Evolutionary conservation across 1,139 yeast genomes (phyloP), one percentile per base, ranked within the genome.

Genomic region (Sugiyamaella pinicola): DNA sequence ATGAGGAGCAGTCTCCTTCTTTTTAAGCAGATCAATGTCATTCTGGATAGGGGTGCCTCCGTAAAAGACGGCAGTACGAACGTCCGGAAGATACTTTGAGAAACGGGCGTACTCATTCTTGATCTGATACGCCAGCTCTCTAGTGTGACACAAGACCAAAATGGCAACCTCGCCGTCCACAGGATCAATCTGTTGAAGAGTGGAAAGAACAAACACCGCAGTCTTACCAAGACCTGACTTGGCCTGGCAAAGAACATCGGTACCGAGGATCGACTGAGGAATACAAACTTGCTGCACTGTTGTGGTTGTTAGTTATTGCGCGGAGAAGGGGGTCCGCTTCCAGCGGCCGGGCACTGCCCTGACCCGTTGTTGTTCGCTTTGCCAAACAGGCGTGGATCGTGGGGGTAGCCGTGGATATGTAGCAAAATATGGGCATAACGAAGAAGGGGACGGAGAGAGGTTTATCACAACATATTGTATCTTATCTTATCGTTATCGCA

Each of bases 161-260:
- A 96, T 93, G 53, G 96, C 83, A 59, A 93, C 87, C 74, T 93
- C 98, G 67, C 99, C 99, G 58, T 96, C 90, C 61, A 93, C 90
- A 50, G 99, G 98, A 69, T 93, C 99, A 68, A 93, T 81, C 77
- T 93, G 98, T 75, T 93, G 98, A 69, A 93, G 81, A 56, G 99
- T 91, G 22, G 97, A 89, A 68, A 93, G 80, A 55, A 93, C 98
- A 66, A 93, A 93, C 57, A 93, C 99, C 49, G 99, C 99, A 55
- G 99, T 93, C 75, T 93, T 93, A 84, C 99, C 99, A 65, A 93
- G 81, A 85, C 99, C 99, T 47, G 99, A 93, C 79, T 93, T 93
- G 73, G 99, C 99, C 79, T 93, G 99, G 78, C 99, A 93, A 63
- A 93, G 78, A 57, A 93, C 98, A 70, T 93, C 99, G 60, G 96